These are phyloP conservation scores for Lasiodiplodia hormozganensis DNA, from an alignment of 2,329 filamentous ascomycete genomes.

Conservation along the genomic window DNA sequence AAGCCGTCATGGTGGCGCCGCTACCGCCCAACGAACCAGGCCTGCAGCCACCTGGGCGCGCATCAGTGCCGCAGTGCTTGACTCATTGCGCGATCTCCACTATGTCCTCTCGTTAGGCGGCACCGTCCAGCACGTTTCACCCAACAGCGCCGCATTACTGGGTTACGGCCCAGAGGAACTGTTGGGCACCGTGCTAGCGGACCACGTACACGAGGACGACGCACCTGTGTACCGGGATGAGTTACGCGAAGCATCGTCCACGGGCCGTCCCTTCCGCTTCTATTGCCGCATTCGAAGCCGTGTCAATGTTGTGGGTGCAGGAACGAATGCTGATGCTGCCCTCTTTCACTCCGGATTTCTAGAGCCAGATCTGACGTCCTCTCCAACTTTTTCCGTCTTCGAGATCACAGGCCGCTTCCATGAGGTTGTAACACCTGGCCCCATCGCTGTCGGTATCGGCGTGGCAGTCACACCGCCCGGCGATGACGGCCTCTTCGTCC, in stretches of 20 bases:
- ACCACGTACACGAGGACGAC: constrained; percentile 26
- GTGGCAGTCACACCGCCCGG: not conserved
- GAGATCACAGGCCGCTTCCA: constrained; percentile 20
- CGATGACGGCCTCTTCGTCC: constrained; percentile 18
- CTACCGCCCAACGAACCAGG: constrained; percentile 2
- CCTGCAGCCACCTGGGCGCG: constrained; percentile 9
- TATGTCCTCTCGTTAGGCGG: constrained; percentile 11
- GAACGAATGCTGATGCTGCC: not conserved
- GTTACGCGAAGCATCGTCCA: constrained; percentile 19
- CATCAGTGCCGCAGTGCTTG: constrained; percentile 24
- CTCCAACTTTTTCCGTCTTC: constrained; percentile 9
- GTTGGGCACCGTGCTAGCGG: constrained; percentile 8
- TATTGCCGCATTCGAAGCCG: constrained; percentile 22
- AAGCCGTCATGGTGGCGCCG: not conserved
- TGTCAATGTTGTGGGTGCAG: not conserved
- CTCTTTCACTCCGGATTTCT: not conserved
- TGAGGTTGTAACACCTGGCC: not conserved
- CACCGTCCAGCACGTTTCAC: constrained; percentile 11
- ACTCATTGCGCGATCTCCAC: constrained; percentile 24
- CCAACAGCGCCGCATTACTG: constrained; percentile 18
- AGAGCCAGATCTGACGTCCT: not conserved
- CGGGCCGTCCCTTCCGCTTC: constrained; percentile 22
- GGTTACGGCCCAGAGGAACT: constrained; percentile 18
- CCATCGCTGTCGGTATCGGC: constrained; percentile 6
- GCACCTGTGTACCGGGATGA: constrained; percentile 18